Conservation (phyloP, 2,329 filamentous ascomycete genomes). For the Pseudophaeomoniella oleicola region DNA sequence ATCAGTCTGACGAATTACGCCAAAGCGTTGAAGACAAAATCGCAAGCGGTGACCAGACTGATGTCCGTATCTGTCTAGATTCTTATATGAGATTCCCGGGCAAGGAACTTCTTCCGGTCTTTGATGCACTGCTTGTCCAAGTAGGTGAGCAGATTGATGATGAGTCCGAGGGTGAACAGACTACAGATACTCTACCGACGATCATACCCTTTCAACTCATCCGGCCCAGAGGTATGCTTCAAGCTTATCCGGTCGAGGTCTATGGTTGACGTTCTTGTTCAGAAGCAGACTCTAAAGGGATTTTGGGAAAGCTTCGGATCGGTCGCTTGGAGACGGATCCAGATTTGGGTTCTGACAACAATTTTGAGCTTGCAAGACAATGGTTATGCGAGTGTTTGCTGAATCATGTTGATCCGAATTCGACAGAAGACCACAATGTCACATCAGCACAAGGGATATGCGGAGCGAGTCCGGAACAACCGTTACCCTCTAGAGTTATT, state of each 20-base stretch:
- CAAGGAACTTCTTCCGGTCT: background rate
- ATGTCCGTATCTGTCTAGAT: background rate
- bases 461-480: no score
- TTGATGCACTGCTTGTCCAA: background rate
- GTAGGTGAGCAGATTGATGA: background rate
- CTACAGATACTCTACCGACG: background rate
- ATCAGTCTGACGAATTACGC: background rate
- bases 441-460: no score
- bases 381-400: background rate
- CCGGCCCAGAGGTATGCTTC: background rate
- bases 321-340: background rate
- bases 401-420: background rate
- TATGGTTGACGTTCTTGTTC: background rate
- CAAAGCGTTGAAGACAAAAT: background rate
- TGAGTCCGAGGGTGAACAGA: background rate
- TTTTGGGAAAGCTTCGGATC: background rate
- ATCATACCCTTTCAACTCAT: background rate
- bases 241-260: background rate
- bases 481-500: conserved; percentile 1
- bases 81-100: background rate
- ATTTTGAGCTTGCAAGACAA: background rate
- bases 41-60: background rate
- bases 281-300: background rate
- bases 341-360: background rate
- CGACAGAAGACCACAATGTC: background rate